Evolutionary conservation across 495 filamentous ascomycete species (phyloP).

Genomic region (Sordaria brevicollis): DNA sequence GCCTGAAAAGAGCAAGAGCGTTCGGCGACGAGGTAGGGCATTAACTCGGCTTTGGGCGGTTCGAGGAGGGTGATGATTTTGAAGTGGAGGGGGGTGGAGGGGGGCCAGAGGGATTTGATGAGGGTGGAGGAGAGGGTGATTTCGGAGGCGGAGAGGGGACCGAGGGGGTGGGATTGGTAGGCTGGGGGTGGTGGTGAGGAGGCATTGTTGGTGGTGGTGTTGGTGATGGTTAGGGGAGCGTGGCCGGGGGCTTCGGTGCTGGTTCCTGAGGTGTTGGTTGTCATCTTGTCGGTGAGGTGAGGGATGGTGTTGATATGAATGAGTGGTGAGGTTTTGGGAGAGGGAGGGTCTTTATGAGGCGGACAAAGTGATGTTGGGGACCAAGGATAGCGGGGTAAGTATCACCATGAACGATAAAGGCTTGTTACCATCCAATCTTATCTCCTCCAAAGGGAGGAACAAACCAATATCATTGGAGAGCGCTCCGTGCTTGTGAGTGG

Average conservation of each 20-base stretch:
- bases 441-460: background rate
- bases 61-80: constrained; percentile 57
- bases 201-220: background rate
- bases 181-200: background rate
- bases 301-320: background rate
- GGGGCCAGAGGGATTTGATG: constrained; percentile 40
- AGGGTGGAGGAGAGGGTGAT: constrained; percentile 34
- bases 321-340: background rate
- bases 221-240: background rate
- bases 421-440: background rate
- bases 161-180: constrained; percentile 43
- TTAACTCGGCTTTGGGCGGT: constrained; percentile 48
- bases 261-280: background rate
- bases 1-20: constrained; percentile 11
- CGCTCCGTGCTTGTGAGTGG: background rate
- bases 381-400: background rate
- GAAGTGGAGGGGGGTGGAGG: constrained; percentile 43
- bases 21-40: constrained; percentile 34
- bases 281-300: background rate
- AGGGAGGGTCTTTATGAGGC: background rate
- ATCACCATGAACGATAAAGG: background rate
- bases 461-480: background rate
- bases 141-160: constrained; percentile 48
- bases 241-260: background rate
- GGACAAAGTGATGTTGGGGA: background rate